A percentile compares a stretch with the other conserved stretches of the same genome.
Evolutionary conservation across 2,329 filamentous ascomycete genomes (phyloP).

Genomic region (Aspergillus sp.): DNA sequence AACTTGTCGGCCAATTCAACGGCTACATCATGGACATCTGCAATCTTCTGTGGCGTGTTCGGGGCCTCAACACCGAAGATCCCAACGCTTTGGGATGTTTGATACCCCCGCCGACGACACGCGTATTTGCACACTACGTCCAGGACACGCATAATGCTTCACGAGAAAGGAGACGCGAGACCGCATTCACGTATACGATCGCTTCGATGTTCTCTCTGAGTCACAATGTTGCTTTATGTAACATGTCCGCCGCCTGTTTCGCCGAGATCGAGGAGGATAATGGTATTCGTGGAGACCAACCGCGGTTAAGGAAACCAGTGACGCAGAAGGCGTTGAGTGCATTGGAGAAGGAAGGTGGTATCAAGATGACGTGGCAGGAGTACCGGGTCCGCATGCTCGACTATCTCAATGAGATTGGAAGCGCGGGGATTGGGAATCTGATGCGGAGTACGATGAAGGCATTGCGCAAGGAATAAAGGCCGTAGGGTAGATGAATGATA

Average conservation of each 20-base stretch:
- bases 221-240: constrained; percentile 46
- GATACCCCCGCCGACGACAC: constrained; percentile 47
- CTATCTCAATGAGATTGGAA: constrained; percentile 63
- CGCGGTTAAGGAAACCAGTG: constrained; percentile 53
- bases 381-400: constrained; percentile 72
- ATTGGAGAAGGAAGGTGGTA: constrained; percentile 65
- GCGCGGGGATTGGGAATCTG: constrained; percentile 66
- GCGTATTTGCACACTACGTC: constrained; percentile 43
- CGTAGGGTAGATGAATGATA: background rate
- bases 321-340: constrained; percentile 64
- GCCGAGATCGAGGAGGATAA: constrained; percentile 48
- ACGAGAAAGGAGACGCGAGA: constrained; percentile 28
- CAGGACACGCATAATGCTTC: constrained; percentile 35
- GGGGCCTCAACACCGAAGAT: constrained; percentile 67
- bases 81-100: constrained; percentile 58
- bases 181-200: constrained; percentile 35
- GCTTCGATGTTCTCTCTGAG: constrained; percentile 48
- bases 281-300: constrained; percentile 19
- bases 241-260: constrained; percentile 49
- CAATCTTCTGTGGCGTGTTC: constrained; percentile 76
- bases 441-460: constrained; percentile 82
- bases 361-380: constrained; percentile 68
- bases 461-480: constrained; percentile 52
- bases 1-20: constrained; percentile 71
- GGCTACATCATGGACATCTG: constrained; percentile 83